A percentile compares a stretch with the other conserved stretches of the same genome.
Conservation (phyloP, 169 alveolate genomes). For the Blepharisma undulans region DNA sequence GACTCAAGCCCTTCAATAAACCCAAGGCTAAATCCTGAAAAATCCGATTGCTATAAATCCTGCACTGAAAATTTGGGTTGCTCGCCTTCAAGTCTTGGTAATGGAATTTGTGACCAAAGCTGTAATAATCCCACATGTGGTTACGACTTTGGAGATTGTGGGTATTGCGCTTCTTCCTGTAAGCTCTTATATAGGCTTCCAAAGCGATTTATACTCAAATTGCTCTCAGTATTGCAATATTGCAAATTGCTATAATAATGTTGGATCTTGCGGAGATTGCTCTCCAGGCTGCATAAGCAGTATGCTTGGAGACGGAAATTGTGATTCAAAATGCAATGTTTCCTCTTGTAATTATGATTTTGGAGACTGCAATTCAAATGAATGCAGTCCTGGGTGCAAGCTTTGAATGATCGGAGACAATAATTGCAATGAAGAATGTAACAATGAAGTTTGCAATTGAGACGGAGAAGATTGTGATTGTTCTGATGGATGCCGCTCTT, state of each 20-base stretch:
- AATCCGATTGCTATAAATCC: background rate
- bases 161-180: background rate
- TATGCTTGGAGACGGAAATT: background rate
- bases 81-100: background rate
- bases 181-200: background rate
- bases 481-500: background rate
- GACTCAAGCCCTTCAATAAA: background rate
- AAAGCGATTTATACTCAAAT: background rate
- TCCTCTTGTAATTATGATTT: background rate
- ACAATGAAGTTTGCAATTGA: background rate
- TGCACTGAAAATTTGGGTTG: background rate
- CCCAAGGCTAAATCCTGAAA: background rate
- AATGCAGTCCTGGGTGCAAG: background rate
- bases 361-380: background rate
- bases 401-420: background rate
- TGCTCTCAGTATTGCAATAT: background rate
- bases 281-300: background rate
- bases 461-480: background rate
- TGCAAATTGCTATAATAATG: background rate
- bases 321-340: background rate
- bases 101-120: background rate
- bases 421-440: background rate
- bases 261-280: background rate
- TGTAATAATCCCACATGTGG: background rate
- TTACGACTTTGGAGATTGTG: conserved; percentile 11